Percentiles rank a stretch among this genome's conserved stretches.
Conservation (phyloP, 2,329 filamentous ascomycete species). For the Stachybotrys echinatus region DNA sequence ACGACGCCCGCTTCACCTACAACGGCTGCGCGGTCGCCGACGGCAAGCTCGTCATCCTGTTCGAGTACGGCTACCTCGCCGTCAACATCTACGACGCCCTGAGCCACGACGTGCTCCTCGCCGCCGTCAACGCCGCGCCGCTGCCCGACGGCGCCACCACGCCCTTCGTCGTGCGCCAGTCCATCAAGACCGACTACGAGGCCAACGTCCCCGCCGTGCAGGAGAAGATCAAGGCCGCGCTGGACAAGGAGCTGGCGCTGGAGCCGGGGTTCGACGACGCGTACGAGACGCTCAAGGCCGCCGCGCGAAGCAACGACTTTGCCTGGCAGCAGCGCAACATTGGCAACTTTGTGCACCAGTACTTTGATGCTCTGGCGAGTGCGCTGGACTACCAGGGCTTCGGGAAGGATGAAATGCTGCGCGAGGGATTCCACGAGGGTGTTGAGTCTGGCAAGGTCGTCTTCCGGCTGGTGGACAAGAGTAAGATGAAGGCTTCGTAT, state of each 20-base stretch:
- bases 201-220: constrained; percentile 29
- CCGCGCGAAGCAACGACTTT: constrained; percentile 11
- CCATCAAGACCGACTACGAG: constrained; percentile 38
- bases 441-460: constrained; percentile 35
- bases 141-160: constrained; percentile 22
- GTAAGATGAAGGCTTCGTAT: constrained; percentile 31
- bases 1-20: constrained; percentile 34
- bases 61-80: constrained; percentile 35
- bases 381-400: constrained; percentile 39
- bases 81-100: constrained; percentile 37
- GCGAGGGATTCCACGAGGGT: constrained; percentile 42
- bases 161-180: constrained; percentile 36
- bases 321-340: constrained; percentile 41
- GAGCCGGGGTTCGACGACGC: constrained; percentile 41
- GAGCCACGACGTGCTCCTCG: constrained; percentile 28
- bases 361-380: constrained; percentile 38
- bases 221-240: constrained; percentile 31
- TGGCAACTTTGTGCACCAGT: constrained; percentile 31
- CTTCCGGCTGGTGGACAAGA: constrained; percentile 42
- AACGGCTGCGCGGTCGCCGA: constrained; percentile 35
- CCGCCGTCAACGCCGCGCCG: constrained; percentile 41
- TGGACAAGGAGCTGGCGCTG: constrained; percentile 36
- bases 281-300: constrained; percentile 33
- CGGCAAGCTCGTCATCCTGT: constrained; percentile 44
- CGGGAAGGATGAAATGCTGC: constrained; percentile 40